Evolutionary conservation across 2,329 filamentous ascomycete genomes (phyloP).

Genomic region (Pseudogymnoascus sp.): DNA sequence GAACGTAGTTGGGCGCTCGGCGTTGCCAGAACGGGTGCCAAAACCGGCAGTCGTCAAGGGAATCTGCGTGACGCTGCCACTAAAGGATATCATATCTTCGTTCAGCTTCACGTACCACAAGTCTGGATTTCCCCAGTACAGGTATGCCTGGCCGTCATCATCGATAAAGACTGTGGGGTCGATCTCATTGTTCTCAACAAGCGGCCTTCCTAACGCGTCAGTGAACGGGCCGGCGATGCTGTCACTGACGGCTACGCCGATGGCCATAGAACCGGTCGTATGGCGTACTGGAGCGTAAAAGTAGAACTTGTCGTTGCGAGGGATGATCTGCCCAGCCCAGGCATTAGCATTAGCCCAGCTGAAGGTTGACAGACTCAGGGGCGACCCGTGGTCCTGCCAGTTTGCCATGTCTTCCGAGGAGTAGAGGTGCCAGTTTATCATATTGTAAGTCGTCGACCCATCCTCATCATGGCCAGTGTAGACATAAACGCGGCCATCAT

Average conservation of each 20-base stretch:
- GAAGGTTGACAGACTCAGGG: conserved; percentile 26
- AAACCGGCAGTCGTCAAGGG: conserved; percentile 18
- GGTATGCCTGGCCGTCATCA: conserved; percentile 36
- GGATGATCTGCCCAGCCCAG: conserved; percentile 30
- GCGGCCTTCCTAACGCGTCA: conserved; percentile 30
- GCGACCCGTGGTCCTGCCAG: conserved; percentile 28
- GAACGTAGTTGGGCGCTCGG: conserved; percentile 21
- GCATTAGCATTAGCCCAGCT: conserved; percentile 31
- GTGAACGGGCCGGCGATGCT: conserved; percentile 31
- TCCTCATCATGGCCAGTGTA: not conserved
- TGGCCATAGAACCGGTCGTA: conserved; percentile 23
- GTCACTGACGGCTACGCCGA: conserved; percentile 32
- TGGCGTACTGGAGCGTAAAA: conserved; percentile 26
- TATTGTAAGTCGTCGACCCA: not conserved
- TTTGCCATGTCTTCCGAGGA: conserved; percentile 31
- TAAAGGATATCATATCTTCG: conserved; percentile 34
- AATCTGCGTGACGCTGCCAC: conserved; percentile 21
- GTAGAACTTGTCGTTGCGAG: conserved; percentile 31
- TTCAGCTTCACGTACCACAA: conserved; percentile 35
- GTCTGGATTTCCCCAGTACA: conserved; percentile 35
- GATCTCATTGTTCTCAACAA: conserved; percentile 32
- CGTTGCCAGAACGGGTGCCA: conserved; percentile 16
- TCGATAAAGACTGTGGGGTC: conserved; percentile 37
- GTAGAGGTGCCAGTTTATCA: not conserved
- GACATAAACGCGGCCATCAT: not conserved